Percentiles rank a stretch among this genome's conserved stretches.
Conservation (phyloP, 2,329 filamentous ascomycete genomes). For the Trichoderma lentiforme region DNA sequence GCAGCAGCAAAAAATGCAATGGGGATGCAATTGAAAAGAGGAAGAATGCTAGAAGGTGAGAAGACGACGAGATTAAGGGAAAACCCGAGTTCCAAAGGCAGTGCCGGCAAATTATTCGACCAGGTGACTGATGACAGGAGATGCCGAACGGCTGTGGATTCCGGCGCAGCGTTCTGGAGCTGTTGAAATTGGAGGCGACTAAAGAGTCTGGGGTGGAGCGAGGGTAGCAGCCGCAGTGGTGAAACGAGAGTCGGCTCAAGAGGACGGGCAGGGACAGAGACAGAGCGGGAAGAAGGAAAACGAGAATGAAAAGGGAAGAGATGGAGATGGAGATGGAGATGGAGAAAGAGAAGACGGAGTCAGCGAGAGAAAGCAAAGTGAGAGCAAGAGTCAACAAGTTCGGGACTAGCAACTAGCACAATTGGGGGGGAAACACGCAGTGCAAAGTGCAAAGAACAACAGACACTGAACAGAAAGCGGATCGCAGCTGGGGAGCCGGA, state of each 20-base stretch:
- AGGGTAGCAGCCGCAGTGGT: constrained; percentile 14
- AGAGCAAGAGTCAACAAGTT: not conserved
- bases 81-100: not conserved
- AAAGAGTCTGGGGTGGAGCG: constrained; percentile 15
- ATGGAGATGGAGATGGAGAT: not conserved
- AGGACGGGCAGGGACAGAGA: not conserved
- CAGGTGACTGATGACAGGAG: constrained; percentile 14
- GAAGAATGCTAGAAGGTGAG: not conserved
- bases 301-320: not conserved
- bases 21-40: not conserved
- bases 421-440: not conserved
- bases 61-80: not conserved
- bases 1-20: not conserved
- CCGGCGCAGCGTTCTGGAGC: constrained; percentile 11
- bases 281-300: constrained; percentile 3
- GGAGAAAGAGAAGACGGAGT: not conserved
- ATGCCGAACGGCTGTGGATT: constrained; percentile 16
- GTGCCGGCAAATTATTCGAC: constrained; percentile 9
- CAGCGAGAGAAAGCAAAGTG: not conserved
- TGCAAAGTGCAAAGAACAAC: not conserved
- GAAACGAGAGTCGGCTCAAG: constrained; percentile 17
- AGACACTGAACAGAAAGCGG: constrained; percentile 2
- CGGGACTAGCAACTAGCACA: not conserved
- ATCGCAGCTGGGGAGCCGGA: constrained; percentile 12
- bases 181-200: constrained; percentile 10